Conservation (phyloP, 345 rosid genomes). For the Mangifera indica region DNA sequence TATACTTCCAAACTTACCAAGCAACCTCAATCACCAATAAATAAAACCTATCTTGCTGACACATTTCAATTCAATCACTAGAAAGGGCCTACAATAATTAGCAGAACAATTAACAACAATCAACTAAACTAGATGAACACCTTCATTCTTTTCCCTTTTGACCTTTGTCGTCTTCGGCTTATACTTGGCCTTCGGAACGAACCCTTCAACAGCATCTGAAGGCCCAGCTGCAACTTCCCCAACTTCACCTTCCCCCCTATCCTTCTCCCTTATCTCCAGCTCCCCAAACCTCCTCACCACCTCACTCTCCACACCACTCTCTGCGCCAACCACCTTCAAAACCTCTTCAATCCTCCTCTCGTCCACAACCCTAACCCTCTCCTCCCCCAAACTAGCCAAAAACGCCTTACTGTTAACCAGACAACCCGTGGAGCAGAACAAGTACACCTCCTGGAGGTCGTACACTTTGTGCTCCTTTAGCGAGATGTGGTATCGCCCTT, state of each 20-base stretch:
- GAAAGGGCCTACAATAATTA: too few relatives aligned
- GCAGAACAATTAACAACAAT: too few relatives aligned
- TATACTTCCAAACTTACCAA: too few relatives aligned
- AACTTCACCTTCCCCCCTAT: conserved; percentile 39
- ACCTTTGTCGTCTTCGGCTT: not conserved
- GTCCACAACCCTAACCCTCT: conserved; percentile 50
- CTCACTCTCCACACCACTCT: not conserved
- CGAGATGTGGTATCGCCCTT: conserved; percentile 65
- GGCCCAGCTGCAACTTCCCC: conserved; percentile 63
- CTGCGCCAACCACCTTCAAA: conserved; percentile 44
- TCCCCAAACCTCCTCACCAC: conserved; percentile 7
- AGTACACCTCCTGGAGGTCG: conserved; percentile 51
- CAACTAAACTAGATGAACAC: too few relatives aligned
- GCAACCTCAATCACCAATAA: too few relatives aligned
- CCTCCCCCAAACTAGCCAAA: conserved; percentile 46
- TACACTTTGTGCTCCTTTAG: conserved; percentile 73
- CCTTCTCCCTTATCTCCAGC: conserved; percentile 38
- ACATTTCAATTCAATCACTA: too few relatives aligned
- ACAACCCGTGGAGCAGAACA: conserved; percentile 71
- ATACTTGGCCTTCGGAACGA: conserved; percentile 47
- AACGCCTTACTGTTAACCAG: conserved; percentile 57
- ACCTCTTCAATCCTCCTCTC: conserved; percentile 43
- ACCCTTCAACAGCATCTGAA: conserved; percentile 84
- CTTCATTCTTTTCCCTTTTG: not conserved
- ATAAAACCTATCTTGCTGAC: too few relatives aligned